Evolutionary conservation across 306 rosid species (phyloP).

Genomic region (Canavalia ensiformis): DNA sequence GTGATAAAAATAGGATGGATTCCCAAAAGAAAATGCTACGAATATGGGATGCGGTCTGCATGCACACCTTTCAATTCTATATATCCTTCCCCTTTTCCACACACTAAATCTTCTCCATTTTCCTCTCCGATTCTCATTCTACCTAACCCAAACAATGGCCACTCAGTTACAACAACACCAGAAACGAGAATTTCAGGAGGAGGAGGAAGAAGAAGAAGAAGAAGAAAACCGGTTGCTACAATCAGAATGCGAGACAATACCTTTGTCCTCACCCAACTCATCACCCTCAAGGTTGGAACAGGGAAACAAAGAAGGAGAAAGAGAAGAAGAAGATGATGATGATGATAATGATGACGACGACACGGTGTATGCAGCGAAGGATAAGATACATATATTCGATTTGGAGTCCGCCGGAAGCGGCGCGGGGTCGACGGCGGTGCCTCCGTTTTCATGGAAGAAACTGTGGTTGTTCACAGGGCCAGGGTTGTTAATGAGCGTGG

Average conservation of each 20-base stretch:
- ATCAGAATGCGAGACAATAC: conserved; percentile 47
- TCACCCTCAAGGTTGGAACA: not conserved
- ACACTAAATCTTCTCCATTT: conserved; percentile 49
- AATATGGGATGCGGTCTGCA: conserved; percentile 49
- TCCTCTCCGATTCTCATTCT: conserved; percentile 44
- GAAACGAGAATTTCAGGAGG: not conserved
- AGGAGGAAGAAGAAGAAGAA: conserved; percentile 17
- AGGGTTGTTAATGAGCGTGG: conserved; percentile 80
- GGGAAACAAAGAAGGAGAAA: not conserved
- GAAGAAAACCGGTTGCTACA: conserved; percentile 47
- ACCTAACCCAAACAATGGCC: conserved; percentile 34
- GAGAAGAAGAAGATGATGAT: not conserved
- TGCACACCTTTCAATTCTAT: conserved; percentile 41
- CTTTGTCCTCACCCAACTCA: conserved; percentile 29
- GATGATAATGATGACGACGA: too few species aligned
- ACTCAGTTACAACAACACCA: conserved; percentile 33
- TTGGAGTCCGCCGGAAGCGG: conserved; percentile 6
- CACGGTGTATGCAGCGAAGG: conserved; percentile 49
- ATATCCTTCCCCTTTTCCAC: conserved; percentile 15
- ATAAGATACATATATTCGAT: conserved; percentile 58
- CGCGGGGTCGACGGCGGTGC: conserved; percentile 37
- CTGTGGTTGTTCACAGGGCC: conserved; percentile 83
- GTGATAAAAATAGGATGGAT: conserved; percentile 20
- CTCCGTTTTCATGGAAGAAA: conserved; percentile 75
- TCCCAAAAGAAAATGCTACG: conserved; percentile 7